These are phyloP conservation scores for Limnanthes douglasii DNA, from an alignment of 345 rosid species.

Conservation along the genomic window DNA sequence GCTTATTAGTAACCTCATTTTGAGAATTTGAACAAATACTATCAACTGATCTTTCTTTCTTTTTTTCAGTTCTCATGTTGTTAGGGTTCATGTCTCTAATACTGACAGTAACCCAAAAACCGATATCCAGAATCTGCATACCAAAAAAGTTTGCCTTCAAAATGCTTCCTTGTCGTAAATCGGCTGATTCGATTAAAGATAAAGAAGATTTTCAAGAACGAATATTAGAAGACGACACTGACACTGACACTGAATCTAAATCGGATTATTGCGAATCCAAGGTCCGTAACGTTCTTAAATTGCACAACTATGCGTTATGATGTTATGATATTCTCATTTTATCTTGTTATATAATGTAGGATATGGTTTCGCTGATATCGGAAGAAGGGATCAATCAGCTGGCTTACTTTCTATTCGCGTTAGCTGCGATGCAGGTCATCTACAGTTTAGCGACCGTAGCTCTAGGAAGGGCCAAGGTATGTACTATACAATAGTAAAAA, in stretches of 20 bases:
- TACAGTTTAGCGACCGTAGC: slow-evolving; percentile 48
- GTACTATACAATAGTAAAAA: not conserved
- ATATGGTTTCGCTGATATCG: slow-evolving; percentile 37
- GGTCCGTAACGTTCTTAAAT: slow-evolving; percentile 18
- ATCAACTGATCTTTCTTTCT: too few species aligned
- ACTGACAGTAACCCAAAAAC: slow-evolving; percentile 30
- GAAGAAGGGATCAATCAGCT: slow-evolving; percentile 47
- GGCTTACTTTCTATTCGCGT: slow-evolving; percentile 43
- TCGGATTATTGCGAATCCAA: slow-evolving; percentile 25
- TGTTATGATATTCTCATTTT: not conserved
- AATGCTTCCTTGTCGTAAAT: slow-evolving; percentile 44
- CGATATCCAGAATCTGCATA: slow-evolving; percentile 46
- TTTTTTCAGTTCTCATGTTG: slow-evolving; percentile 46
- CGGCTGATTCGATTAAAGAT: slow-evolving; percentile 3
- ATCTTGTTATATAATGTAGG: slow-evolving; percentile 16
- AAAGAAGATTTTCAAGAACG: slow-evolving; percentile 11
- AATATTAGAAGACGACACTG: too few species aligned
- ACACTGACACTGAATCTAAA: not conserved
- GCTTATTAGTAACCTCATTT: too few species aligned
- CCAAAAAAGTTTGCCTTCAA: slow-evolving; percentile 23
- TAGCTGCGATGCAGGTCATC: slow-evolving; percentile 60
- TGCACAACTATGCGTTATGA: too few species aligned
- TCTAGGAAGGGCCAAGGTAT: slow-evolving; percentile 61
- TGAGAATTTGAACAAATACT: too few species aligned
- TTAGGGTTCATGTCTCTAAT: slow-evolving; percentile 71